Evolutionary conservation across 371 early-diverging fungal species (phyloP).

Genomic region (Spiromyces aspiralis): DNA sequence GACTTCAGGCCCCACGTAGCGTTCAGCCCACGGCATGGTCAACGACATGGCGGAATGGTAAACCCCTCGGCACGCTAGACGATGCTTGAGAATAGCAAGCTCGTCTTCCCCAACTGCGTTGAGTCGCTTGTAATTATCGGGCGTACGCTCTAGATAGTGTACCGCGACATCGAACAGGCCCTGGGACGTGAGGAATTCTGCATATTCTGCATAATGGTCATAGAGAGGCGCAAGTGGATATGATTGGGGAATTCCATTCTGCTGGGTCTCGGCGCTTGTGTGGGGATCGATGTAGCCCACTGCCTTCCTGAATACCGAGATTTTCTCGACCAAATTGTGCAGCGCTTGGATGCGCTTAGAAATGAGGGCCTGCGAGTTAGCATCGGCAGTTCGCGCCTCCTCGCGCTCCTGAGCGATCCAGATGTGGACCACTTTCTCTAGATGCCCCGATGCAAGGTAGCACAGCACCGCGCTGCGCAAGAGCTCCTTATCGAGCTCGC

Average conservation of each 20-base stretch:
- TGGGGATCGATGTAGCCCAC: conserved; percentile 56
- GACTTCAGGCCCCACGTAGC: conserved; percentile 1
- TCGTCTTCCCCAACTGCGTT: conserved; percentile 30
- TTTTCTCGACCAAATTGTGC: conserved; percentile 75
- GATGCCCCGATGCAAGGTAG: conserved; percentile 74
- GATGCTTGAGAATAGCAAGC: conserved; percentile 53
- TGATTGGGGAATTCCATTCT: not conserved
- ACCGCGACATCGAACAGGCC: conserved; percentile 58
- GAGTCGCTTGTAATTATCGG: conserved; percentile 32
- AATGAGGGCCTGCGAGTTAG: conserved; percentile 19
- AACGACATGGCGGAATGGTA: not conserved
- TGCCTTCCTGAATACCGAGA: conserved; percentile 78
- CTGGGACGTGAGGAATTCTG: conserved; percentile 53
- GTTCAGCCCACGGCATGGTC: not conserved
- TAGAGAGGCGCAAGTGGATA: conserved; percentile 58
- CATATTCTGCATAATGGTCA: conserved; percentile 74
- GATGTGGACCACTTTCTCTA: conserved; percentile 66
- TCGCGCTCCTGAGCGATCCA: conserved; percentile 48
- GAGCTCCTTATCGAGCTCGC: conserved; percentile 12
- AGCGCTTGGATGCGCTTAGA: conserved; percentile 35
- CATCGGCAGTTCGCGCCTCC: conserved; percentile 7
- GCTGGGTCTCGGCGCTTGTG: conserved; percentile 3
- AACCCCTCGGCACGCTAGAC: conserved; percentile 45
- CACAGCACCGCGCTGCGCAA: conserved; percentile 66
- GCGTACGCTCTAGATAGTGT: conserved; percentile 55